These are phyloP conservation scores for Paecilomyces niveus DNA, from an alignment of 2,329 filamentous ascomycete genomes.

Conservation along the genomic window DNA sequence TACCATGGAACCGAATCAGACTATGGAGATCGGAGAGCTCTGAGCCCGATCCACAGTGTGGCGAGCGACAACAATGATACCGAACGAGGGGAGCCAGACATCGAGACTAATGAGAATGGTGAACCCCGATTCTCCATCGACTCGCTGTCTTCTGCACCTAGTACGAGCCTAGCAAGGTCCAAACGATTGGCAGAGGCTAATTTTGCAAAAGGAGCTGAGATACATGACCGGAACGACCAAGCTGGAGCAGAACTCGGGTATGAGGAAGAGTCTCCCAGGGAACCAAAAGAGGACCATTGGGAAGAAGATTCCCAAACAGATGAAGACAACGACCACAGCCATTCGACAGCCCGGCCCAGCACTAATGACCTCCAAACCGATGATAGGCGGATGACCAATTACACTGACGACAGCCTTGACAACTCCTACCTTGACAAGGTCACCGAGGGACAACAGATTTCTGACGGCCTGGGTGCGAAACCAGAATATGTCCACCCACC, in stretches of 20 bases:
- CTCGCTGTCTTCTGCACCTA: slow-evolving; percentile 52
- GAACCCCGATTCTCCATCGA: slow-evolving; percentile 47
- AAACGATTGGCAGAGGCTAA: slow-evolving; percentile 48
- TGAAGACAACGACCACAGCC: slow-evolving; percentile 49
- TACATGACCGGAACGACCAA: slow-evolving; percentile 38
- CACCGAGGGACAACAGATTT: slow-evolving; percentile 62
- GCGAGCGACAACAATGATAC: slow-evolving; percentile 74
- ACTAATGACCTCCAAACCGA: slow-evolving; percentile 50
- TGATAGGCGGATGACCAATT: slow-evolving; percentile 40
- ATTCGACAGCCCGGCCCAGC: slow-evolving; percentile 41
- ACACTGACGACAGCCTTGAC: slow-evolving; percentile 51
- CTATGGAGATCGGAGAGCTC: slow-evolving; percentile 55
- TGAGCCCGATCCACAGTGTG: slow-evolving; percentile 89
- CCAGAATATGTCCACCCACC: slow-evolving; percentile 68
- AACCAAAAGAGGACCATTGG: slow-evolving; percentile 14
- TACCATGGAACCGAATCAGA: slow-evolving; percentile 45
- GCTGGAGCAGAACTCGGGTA: slow-evolving; percentile 31
- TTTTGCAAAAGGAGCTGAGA: slow-evolving; percentile 43
- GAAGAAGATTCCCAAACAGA: slow-evolving; percentile 20
- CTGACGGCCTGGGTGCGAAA: slow-evolving; percentile 62
- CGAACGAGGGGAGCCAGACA: slow-evolving; percentile 53
- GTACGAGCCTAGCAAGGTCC: slow-evolving; percentile 49
- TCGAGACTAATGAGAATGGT: slow-evolving; percentile 53
- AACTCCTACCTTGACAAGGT: slow-evolving; percentile 51
- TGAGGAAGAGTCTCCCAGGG: slow-evolving; percentile 22